A percentile compares a stretch with the other conserved stretches of the same genome.
Evolutionary conservation across 1,284 basidiomycete genomes (phyloP).

Genomic region (Anthracocystis panici-leucophaei): DNA sequence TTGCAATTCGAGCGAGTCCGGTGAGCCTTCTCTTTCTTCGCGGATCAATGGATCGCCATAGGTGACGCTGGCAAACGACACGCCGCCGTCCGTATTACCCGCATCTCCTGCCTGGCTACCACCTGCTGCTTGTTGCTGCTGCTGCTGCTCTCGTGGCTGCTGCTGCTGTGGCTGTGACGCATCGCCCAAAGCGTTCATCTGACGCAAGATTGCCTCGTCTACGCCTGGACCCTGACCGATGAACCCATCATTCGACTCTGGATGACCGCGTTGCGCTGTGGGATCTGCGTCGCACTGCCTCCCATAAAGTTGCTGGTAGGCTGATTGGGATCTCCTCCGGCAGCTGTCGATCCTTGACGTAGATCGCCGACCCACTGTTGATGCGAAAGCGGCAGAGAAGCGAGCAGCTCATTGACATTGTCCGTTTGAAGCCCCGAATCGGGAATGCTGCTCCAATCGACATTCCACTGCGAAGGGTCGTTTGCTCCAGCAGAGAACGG

Average conservation of each 20-base stretch:
- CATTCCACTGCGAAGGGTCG: conserved; percentile 28
- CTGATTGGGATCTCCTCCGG: conserved; percentile 1
- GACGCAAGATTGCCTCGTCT: conserved; percentile 24
- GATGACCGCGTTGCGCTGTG: conserved; percentile 9
- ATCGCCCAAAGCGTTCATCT: conserved; percentile 12
- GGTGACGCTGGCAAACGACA: conserved; percentile 34
- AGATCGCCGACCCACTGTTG: conserved; percentile 56
- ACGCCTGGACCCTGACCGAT: conserved; percentile 5
- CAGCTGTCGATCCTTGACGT: conserved; percentile 25
- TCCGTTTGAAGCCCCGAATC: conserved; percentile 30
- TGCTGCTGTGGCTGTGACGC: conserved; percentile 16
- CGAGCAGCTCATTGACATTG: conserved; percentile 31
- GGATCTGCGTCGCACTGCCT: conserved; percentile 1
- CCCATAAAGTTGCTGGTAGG: conserved; percentile 3
- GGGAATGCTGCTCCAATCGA: conserved; percentile 46
- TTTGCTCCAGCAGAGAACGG: conserved; percentile 22
- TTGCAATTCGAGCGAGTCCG: conserved; percentile 44
- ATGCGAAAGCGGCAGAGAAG: conserved; percentile 49
- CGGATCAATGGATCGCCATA: conserved; percentile 34
- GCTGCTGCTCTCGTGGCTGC: conserved; percentile 7
- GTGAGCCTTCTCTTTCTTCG: conserved; percentile 38
- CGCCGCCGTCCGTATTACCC: conserved; percentile 18
- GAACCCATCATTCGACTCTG: not conserved
- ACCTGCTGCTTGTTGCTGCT: conserved; percentile 3
- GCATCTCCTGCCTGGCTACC: not conserved